phyloP scores from a whole-genome alignment of 1,284 basidiomycete genomes.

The Marasmius fiardii region DNA sequence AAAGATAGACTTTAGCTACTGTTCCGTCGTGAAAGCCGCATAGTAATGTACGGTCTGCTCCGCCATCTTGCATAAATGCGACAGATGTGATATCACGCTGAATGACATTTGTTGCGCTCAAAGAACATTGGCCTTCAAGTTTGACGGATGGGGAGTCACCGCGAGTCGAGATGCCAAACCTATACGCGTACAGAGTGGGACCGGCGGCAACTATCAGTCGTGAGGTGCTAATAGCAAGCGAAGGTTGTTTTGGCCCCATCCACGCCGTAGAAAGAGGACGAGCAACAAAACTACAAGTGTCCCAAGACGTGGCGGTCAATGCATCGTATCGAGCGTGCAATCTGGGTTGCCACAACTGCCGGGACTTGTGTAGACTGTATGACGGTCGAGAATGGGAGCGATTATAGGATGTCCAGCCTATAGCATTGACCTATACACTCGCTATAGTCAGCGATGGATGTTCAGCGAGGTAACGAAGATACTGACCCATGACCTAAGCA shows the following conservation, averaged over 20 bases:
- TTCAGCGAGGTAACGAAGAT: neutral
- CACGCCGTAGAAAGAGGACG: conserved; percentile 67
- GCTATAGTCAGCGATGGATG: neutral
- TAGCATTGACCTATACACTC: conserved; percentile 47
- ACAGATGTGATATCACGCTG: conserved; percentile 49
- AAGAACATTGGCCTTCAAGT: conserved; percentile 47
- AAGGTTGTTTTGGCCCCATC: conserved; percentile 48
- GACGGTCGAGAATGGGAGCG: conserved; percentile 49
- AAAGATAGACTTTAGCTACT: conserved; percentile 43
- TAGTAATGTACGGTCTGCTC: conserved; percentile 46
- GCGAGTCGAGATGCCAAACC: conserved; percentile 34
- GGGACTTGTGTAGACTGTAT: conserved; percentile 44
- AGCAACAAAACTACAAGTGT: conserved; percentile 49
- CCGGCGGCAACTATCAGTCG: conserved; percentile 65
- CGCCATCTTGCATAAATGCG: conserved; percentile 45
- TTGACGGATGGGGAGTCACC: conserved; percentile 39
- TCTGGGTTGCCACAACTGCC: conserved; percentile 43
- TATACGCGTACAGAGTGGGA: conserved; percentile 54
- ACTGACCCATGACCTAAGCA: conserved; percentile 6
- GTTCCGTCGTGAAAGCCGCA: conserved; percentile 62
- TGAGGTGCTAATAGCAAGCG: conserved; percentile 54
- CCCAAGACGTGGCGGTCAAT: conserved; percentile 57
- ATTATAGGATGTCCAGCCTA: conserved; percentile 57
- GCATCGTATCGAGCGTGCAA: conserved; percentile 50
- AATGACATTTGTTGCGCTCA: conserved; percentile 32